Percentiles rank a stretch among this genome's conserved stretches.
phyloP scores from a whole-genome alignment of 2,329 filamentous ascomycete genomes.

The Penicillium olsonii region DNA sequence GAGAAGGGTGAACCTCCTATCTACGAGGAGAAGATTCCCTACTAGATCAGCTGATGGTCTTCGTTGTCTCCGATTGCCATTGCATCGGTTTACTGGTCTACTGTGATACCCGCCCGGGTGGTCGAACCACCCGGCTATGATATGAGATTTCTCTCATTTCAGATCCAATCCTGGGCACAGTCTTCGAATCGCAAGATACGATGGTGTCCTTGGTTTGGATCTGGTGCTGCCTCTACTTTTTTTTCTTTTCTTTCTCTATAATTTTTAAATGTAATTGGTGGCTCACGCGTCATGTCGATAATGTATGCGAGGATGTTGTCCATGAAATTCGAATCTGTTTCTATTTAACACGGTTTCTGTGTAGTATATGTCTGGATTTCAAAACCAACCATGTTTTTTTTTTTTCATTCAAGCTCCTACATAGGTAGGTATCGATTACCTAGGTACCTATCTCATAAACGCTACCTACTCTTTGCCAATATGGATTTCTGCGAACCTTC shows the following conservation, averaged over 20 bases:
- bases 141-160: constrained; percentile 9
- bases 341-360: neutral
- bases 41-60: constrained; percentile 33
- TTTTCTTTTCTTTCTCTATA: constrained; percentile 7
- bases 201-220: neutral
- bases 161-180: neutral
- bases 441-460: no score
- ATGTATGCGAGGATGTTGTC: neutral
- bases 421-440: no score
- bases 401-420: neutral
- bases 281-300: constrained; percentile 4
- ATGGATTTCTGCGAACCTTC: no score
- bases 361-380: neutral
- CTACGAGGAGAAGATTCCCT: constrained; percentile 58
- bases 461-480: no score
- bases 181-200: neutral
- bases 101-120: constrained; percentile 24
- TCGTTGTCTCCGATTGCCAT: neutral
- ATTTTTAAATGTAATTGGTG: constrained; percentile 11
- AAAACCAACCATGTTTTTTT: neutral
- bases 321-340: neutral
- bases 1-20: constrained; percentile 60
- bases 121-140: constrained; percentile 9
- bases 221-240: neutral
- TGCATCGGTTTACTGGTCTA: constrained; percentile 13